These are phyloP conservation scores for Hanseniaspora uvarum DNA, from an alignment of 1,139 yeast species.

Conservation along the genomic window DNA sequence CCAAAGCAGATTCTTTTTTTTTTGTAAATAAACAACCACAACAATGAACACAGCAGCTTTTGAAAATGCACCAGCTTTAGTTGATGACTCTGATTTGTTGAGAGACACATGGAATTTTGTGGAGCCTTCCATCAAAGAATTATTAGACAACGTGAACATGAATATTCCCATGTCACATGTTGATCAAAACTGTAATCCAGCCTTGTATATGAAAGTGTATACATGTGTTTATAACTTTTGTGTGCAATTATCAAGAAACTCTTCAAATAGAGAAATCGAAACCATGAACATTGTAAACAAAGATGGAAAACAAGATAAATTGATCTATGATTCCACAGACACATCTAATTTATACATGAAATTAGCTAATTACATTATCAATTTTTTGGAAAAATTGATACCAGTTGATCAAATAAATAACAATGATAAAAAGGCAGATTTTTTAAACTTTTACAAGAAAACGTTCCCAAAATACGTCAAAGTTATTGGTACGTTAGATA, in stretches of 20 bases:
- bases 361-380: constrained; percentile 53
- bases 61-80: background rate
- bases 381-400: constrained; percentile 44
- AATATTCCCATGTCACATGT: constrained; percentile 16
- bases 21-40: background rate
- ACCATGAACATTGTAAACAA: constrained; percentile 22
- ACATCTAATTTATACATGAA: constrained; percentile 68
- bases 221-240: constrained; percentile 92
- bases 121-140: constrained; percentile 38
- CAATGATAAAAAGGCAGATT: constrained; percentile 43
- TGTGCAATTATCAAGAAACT: constrained; percentile 57
- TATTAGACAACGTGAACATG: constrained; percentile 12
- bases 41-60: background rate
- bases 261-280: constrained; percentile 29
- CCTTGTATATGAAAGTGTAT: constrained; percentile 53
- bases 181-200: constrained; percentile 15
- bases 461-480: constrained; percentile 83
- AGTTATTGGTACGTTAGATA: constrained; percentile 86
- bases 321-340: constrained; percentile 2
- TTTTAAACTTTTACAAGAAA: constrained; percentile 73
- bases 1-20: background rate
- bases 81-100: constrained; percentile 26
- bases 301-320: constrained; percentile 36
- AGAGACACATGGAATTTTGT: constrained; percentile 67
- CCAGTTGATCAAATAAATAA: constrained; percentile 31